Conservation (phyloP, 208 protist genomes). For the Trypanosoma mega region DNA sequence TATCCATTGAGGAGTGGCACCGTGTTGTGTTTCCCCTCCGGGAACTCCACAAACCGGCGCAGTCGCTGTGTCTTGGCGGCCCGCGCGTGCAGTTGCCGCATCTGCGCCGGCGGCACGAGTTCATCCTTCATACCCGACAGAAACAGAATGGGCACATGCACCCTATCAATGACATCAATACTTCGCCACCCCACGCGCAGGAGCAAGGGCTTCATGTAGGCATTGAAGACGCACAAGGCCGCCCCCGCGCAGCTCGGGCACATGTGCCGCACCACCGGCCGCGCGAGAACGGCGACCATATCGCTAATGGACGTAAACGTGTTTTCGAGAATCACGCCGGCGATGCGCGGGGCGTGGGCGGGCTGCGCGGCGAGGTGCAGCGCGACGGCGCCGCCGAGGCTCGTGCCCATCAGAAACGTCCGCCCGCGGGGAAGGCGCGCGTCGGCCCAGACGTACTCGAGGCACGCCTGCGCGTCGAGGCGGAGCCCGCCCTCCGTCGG, state of each 20-base stretch:
- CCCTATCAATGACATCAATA: conserved; percentile 31
- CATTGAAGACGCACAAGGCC: conserved; percentile 46
- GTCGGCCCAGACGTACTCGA: conserved; percentile 71
- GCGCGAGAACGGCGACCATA: conserved; percentile 59
- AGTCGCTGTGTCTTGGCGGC: conserved; percentile 25
- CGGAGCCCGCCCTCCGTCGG: conserved; percentile 74
- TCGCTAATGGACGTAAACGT: conserved; percentile 89
- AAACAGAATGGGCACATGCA: conserved; percentile 78
- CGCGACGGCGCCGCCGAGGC: conserved; percentile 87
- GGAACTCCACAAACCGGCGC: conserved; percentile 62
- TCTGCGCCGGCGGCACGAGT: conserved; percentile 83
- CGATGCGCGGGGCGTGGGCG: conserved; percentile 43
- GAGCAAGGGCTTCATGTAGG: conserved; percentile 76
- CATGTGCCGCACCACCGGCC: conserved; percentile 23
- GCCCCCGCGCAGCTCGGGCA: conserved; percentile 12
- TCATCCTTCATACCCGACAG: conserved; percentile 78
- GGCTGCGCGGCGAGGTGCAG: conserved; percentile 67
- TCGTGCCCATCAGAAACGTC: conserved; percentile 89
- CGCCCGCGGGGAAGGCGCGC: conserved; percentile 58
- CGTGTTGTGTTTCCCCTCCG: conserved; percentile 76
- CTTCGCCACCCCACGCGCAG: conserved; percentile 73
- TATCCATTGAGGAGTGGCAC: conserved; percentile 56
- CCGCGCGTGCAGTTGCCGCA: conserved; percentile 60
- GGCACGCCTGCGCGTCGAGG: conserved; percentile 80
- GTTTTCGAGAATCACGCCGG: conserved; percentile 88